A percentile compares a stretch with the other conserved stretches of the same genome.
These are phyloP conservation scores for Cryomyces antarcticus DNA, from an alignment of 495 filamentous ascomycete genomes.

Conservation along the genomic window DNA sequence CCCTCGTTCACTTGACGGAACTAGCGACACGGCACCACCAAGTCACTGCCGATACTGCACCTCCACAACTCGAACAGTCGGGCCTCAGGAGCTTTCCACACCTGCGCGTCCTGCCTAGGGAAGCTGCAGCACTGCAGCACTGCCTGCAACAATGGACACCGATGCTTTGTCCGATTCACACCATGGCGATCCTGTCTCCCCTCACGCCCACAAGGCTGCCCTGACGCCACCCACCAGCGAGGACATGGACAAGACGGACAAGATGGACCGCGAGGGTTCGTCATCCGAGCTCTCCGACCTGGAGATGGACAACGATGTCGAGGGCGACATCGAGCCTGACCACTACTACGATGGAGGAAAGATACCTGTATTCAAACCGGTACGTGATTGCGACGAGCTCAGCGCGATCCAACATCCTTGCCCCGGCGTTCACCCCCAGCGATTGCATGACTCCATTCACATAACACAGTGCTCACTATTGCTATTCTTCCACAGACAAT, in stretches of 20 bases:
- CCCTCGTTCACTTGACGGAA: too few relatives aligned
- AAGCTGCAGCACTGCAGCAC: too few relatives aligned
- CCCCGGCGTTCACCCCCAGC: neutral
- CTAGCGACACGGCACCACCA: too few relatives aligned
- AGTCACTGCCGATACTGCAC: too few relatives aligned
- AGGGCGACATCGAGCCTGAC: slow-evolving; percentile 52
- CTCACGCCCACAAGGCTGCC: slow-evolving; percentile 6
- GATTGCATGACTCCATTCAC: neutral
- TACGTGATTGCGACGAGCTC: too few relatives aligned
- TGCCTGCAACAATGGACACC: too few relatives aligned
- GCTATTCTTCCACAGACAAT: slow-evolving; percentile 35
- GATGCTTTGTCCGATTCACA: too few relatives aligned
- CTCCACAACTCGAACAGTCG: too few relatives aligned
- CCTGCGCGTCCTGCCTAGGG: too few relatives aligned
- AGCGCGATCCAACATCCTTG: neutral
- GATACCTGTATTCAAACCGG: slow-evolving; percentile 85
- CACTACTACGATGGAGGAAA: slow-evolving; percentile 71
- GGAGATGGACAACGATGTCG: slow-evolving; percentile 39
- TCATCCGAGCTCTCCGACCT: slow-evolving; percentile 21
- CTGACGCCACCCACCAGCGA: slow-evolving; percentile 24
- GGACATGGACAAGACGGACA: slow-evolving; percentile 16
- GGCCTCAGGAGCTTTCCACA: too few relatives aligned
- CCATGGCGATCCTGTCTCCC: too few relatives aligned
- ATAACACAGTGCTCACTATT: slow-evolving; percentile 1
- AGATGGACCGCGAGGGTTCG: slow-evolving; percentile 5